These are phyloP conservation scores for Eucalyptus caleyi DNA, from an alignment of 345 rosid species.

Conservation along the genomic window DNA sequence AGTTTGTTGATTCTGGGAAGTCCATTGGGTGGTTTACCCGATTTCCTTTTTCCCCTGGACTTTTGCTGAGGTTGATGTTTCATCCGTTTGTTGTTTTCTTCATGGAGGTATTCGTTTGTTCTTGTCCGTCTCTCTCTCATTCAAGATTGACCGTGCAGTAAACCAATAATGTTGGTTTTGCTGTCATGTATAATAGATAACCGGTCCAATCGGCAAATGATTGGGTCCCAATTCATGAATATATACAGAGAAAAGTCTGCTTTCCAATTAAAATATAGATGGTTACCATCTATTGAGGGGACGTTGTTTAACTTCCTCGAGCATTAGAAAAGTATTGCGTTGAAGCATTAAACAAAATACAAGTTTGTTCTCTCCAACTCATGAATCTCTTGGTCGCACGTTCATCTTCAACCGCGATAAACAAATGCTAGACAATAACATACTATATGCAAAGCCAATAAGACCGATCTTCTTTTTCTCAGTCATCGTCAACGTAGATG, in stretches of 20 bases:
- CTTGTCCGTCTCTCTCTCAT: background rate
- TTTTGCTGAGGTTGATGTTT: background rate
- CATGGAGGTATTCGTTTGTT: background rate
- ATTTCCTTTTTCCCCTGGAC: background rate
- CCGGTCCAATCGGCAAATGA: background rate
- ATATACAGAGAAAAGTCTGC: background rate
- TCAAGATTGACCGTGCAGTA: background rate
- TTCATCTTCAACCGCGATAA: background rate
- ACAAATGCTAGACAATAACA: background rate
- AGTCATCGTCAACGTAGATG: constrained; percentile 70
- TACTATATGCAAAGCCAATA: background rate
- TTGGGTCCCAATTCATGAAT: background rate
- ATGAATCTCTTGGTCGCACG: background rate
- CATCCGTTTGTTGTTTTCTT: background rate
- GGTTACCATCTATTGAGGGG: background rate
- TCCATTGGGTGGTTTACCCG: background rate
- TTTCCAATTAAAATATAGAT: background rate
- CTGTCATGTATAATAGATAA: background rate
- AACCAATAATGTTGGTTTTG: background rate
- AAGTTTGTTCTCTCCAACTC: background rate
- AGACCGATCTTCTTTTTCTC: background rate
- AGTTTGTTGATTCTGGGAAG: background rate
- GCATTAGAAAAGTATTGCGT: background rate
- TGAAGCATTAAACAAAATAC: background rate
- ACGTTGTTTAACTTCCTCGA: background rate